Evolutionary conservation across 108 stramenopile genomes (phyloP).

Genomic region (Pseudonitzschia multiseries): DNA sequence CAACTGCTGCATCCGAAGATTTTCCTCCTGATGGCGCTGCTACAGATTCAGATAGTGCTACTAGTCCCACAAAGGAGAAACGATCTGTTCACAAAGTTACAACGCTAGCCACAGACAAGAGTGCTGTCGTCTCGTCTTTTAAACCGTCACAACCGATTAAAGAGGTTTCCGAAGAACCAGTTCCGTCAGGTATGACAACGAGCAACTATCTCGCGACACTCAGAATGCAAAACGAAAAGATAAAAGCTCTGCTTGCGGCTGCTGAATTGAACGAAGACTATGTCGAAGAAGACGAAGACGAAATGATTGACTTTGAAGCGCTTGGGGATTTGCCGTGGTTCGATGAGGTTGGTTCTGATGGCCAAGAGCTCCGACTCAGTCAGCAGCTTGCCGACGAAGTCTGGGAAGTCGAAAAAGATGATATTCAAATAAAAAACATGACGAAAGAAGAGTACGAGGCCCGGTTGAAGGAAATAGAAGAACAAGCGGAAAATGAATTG

Average conservation of each 20-base stretch:
- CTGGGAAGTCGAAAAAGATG: slow-evolving; percentile 40
- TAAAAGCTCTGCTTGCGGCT: slow-evolving; percentile 1
- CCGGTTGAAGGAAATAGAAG: slow-evolving; percentile 44
- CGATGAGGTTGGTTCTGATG: slow-evolving; percentile 54
- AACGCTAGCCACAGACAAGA: slow-evolving; percentile 14
- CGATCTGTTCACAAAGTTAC: slow-evolving; percentile 27
- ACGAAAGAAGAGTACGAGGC: slow-evolving; percentile 46
- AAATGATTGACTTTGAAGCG: slow-evolving; percentile 1
- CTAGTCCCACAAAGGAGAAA: neutral
- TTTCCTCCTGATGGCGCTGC: neutral
- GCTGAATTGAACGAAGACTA: slow-evolving; percentile 4
- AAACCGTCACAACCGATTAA: neutral
- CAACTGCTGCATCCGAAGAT: neutral
- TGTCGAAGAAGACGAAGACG: slow-evolving; percentile 4
- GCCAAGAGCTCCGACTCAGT: slow-evolving; percentile 53
- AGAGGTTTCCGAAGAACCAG: slow-evolving; percentile 17
- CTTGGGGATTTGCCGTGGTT: slow-evolving; percentile 39
- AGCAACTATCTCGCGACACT: slow-evolving; percentile 26
- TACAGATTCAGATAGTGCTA: neutral
- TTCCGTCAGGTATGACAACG: slow-evolving; percentile 9
- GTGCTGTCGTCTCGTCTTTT: neutral
- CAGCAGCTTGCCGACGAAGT: slow-evolving; percentile 66
- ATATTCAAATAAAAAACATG: slow-evolving; percentile 18
- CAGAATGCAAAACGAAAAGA: slow-evolving; percentile 6
- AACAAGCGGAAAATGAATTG: slow-evolving; percentile 45